A percentile compares a stretch with the other conserved stretches of the same genome.
These are phyloP conservation scores for Neotropicomus parvogracilis DNA, from an alignment of 1,284 basidiomycete species.

Conservation along the genomic window DNA sequence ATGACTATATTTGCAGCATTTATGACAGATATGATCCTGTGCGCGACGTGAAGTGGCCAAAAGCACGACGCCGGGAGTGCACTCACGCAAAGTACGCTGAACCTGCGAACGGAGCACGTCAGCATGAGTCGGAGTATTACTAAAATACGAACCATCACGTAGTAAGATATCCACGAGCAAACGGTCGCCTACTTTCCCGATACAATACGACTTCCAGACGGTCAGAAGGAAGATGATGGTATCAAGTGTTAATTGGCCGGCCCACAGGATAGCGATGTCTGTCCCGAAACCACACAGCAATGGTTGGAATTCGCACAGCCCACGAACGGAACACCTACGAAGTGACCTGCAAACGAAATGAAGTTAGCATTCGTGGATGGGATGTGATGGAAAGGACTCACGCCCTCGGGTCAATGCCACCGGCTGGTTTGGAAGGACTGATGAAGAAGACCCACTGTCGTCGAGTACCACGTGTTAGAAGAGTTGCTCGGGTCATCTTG, in stretches of 20 bases:
- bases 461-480: not conserved
- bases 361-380: not conserved
- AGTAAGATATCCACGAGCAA: constrained; percentile 14
- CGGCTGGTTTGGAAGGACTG: not conserved
- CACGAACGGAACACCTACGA: constrained; percentile 3
- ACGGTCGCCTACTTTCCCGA: constrained; percentile 1
- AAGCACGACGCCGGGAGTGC: not conserved
- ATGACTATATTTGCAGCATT: constrained; percentile 13
- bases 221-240: constrained; percentile 14
- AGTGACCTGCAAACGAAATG: constrained; percentile 1
- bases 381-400: constrained; percentile 1
- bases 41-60: not conserved
- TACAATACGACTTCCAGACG: constrained; percentile 3
- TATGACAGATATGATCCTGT: constrained; percentile 16
- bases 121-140: not conserved
- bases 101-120: constrained; percentile 7
- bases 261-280: constrained; percentile 11
- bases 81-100: constrained; percentile 19
- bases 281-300: not conserved
- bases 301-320: not conserved
- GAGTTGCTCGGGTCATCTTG: not conserved
- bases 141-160: constrained; percentile 15
- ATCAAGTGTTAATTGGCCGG: constrained; percentile 14
- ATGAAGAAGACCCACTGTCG: constrained; percentile 9
- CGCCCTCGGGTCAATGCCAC: not conserved